These are phyloP conservation scores for Magnolia sinica DNA, from an alignment of 164 flowering plant species.

Conservation along the genomic window DNA sequence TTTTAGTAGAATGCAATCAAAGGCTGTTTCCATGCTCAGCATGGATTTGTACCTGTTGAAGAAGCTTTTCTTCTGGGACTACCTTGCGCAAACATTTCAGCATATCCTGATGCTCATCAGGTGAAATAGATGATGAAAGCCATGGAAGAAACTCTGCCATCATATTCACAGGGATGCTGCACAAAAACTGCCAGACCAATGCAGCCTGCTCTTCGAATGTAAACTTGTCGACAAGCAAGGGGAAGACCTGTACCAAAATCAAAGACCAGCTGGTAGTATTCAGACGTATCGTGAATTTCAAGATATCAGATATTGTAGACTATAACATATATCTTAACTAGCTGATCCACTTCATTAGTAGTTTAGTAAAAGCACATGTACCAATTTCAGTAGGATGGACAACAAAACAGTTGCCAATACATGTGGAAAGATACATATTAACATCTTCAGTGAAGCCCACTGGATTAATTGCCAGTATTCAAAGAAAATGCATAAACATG, in stretches of 20 bases:
- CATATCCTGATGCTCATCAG: conserved; percentile 77
- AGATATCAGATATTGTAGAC: too few species aligned
- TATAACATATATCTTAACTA: too few species aligned
- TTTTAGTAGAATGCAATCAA: background rate
- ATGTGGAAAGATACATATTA: background rate
- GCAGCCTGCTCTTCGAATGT: conserved; percentile 93
- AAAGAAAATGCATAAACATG: background rate
- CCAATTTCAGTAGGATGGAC: background rate
- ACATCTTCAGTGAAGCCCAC: background rate
- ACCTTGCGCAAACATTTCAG: conserved; percentile 66
- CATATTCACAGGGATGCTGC: conserved; percentile 94
- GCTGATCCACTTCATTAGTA: background rate
- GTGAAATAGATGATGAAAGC: conserved; percentile 77
- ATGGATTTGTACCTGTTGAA: conserved; percentile 61
- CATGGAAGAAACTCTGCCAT: conserved; percentile 95
- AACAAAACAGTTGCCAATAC: background rate
- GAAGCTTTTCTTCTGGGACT: conserved; percentile 80
- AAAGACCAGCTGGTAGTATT: conserved; percentile 13
- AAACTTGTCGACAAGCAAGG: conserved; percentile 79
- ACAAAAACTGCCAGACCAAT: conserved; percentile 89
- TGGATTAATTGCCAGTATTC: background rate
- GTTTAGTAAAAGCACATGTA: background rate
- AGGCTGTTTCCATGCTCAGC: background rate
- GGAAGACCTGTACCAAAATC: conserved; percentile 67
- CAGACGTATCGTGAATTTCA: background rate